phyloP scores from a whole-genome alignment of 225 moss, liverwort and hornwort genomes.

The Sphagnum contortum region DNA sequence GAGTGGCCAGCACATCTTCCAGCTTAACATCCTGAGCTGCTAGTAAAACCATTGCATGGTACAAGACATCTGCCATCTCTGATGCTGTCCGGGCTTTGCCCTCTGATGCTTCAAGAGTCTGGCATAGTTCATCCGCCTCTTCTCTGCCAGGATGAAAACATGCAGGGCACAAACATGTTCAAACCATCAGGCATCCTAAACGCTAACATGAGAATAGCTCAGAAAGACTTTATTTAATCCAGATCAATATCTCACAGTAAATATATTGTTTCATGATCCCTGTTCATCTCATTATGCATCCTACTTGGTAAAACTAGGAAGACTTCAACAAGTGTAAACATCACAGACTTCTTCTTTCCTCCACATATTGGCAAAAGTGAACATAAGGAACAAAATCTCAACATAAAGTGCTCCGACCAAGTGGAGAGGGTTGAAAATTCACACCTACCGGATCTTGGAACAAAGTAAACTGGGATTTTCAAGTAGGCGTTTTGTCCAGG shows the following conservation, averaged over 20 bases:
- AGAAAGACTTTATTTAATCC: background rate
- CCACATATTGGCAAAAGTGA: too few relatives aligned
- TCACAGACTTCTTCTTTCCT: too few relatives aligned
- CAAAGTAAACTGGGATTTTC: conserved; percentile 73
- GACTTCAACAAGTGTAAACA: too few relatives aligned
- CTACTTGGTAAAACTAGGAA: too few relatives aligned
- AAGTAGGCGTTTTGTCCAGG: conserved; percentile 86
- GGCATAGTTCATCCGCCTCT: conserved; percentile 95
- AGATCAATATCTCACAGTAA: too few relatives aligned
- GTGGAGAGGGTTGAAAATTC: too few relatives aligned
- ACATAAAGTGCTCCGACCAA: too few relatives aligned
- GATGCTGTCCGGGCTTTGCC: conserved; percentile 73
- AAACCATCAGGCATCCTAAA: background rate
- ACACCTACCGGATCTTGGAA: conserved; percentile 79
- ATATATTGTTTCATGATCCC: too few relatives aligned
- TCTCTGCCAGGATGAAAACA: conserved; percentile 34
- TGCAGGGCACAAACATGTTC: too few relatives aligned
- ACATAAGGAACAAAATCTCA: too few relatives aligned
- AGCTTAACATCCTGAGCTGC: conserved; percentile 78
- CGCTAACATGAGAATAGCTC: background rate
- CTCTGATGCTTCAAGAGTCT: conserved; percentile 73
- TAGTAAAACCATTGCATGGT: conserved; percentile 87
- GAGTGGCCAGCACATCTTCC: conserved; percentile 71
- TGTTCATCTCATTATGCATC: too few relatives aligned
- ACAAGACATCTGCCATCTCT: conserved; percentile 97